These are phyloP conservation scores for Nemania sp. DNA, from an alignment of 2,329 filamentous ascomycete species.

Conservation along the genomic window DNA sequence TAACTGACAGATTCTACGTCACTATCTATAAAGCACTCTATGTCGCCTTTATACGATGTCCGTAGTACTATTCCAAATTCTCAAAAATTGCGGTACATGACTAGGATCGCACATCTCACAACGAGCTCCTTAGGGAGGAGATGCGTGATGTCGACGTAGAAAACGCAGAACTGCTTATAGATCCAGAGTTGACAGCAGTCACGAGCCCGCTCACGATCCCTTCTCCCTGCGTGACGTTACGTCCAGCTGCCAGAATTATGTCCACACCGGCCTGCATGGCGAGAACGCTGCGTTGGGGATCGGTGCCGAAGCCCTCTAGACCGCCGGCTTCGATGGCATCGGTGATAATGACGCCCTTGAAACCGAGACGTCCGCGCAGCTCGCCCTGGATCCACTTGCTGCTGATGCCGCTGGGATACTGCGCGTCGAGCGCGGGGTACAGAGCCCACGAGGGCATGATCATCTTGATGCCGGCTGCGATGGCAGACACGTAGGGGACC, in stretches of 20 bases:
- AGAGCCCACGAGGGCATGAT: slow-evolving; percentile 24
- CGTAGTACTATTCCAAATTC: no score
- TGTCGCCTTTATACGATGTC: no score
- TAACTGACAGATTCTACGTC: no score
- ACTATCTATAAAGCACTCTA: no score
- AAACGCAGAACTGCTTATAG: slow-evolving; percentile 9
- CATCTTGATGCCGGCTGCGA: slow-evolving; percentile 17
- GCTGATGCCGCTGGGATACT: slow-evolving; percentile 20
- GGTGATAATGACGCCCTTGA: slow-evolving; percentile 11
- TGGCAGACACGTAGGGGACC: slow-evolving; percentile 14
- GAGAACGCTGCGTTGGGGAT: slow-evolving; percentile 11
- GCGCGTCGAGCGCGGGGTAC: slow-evolving; percentile 15
- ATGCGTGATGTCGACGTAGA: slow-evolving; percentile 13
- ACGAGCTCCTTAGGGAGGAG: neutral
- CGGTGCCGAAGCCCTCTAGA: slow-evolving; percentile 9
- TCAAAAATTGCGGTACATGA: neutral
- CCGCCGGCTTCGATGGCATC: slow-evolving; percentile 22
- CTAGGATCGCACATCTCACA: neutral
- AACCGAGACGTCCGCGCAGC: slow-evolving; percentile 15
- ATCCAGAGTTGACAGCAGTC: slow-evolving; percentile 13
- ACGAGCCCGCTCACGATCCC: slow-evolving; percentile 10
- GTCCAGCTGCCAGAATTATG: slow-evolving; percentile 16
- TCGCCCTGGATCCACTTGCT: slow-evolving; percentile 21
- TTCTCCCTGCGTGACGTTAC: slow-evolving; percentile 14
- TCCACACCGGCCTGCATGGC: slow-evolving; percentile 16